Conservation (phyloP, 192 early-diverging fungal genomes). For the Linderina pennispora region DNA sequence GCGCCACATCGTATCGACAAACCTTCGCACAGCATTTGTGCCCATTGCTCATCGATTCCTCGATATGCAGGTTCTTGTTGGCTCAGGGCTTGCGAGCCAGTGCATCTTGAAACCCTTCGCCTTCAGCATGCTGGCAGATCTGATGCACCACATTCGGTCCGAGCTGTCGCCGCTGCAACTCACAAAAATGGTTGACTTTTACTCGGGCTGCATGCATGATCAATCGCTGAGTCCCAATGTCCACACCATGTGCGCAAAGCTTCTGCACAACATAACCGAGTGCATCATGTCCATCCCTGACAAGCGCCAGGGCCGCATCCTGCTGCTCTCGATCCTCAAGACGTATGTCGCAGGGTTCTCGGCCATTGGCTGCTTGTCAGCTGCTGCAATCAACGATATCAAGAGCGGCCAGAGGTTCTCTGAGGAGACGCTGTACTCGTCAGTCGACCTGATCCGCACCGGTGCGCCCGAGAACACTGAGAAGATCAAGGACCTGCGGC, state of each 20-base stretch:
- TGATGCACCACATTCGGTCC: conserved; percentile 90
- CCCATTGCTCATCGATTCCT: conserved; percentile 88
- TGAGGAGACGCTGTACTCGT: conserved; percentile 33
- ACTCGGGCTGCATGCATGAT: conserved; percentile 91
- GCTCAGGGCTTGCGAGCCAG: conserved; percentile 85
- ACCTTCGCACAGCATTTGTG: conserved; percentile 84
- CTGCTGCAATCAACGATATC: conserved; percentile 20
- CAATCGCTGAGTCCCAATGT: conserved; percentile 81
- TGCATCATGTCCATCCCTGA: conserved; percentile 67
- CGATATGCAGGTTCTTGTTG: conserved; percentile 90
- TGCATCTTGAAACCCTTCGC: conserved; percentile 90
- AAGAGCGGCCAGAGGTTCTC: conserved; percentile 13
- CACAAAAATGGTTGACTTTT: conserved; percentile 79
- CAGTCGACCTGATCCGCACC: conserved; percentile 37
- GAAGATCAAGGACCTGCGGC: conserved; percentile 61
- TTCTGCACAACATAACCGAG: conserved; percentile 88
- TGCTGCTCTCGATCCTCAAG: conserved; percentile 77
- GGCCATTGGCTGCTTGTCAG: conserved; percentile 32
- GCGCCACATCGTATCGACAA: conserved; percentile 89
- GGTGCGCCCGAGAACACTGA: conserved; percentile 44
- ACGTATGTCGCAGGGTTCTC: conserved; percentile 62
- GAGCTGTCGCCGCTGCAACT: conserved; percentile 80
- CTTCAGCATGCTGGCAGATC: conserved; percentile 91
- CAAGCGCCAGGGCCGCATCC: conserved; percentile 56
- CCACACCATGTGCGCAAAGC: conserved; percentile 95